Base-by-base conservation (phyloP, 768 basidiomycete genomes). In the Artomyces pyxidatus region DNA sequence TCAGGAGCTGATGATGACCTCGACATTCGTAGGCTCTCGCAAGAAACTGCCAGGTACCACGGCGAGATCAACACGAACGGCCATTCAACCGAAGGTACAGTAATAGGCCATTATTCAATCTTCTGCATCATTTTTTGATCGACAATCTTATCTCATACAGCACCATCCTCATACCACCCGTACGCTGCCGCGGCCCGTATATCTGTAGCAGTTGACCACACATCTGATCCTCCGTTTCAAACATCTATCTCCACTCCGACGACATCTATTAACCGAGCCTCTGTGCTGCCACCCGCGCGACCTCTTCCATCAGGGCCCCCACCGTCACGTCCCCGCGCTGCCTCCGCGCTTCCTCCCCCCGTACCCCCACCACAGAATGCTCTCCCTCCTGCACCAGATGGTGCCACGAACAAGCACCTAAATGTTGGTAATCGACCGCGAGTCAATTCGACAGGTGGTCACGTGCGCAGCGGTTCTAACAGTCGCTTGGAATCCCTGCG, bases 311-410 rank as follows among this genome's bases (percentile, higher is more conserved):
- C 61, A 23, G 56, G 53, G 16, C 45, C 58, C 12, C 50, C 51
- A 39, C 48, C 57, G 3, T 38, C 55, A 21, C 72, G 80, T 51
- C 72, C 81, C 30, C 66, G 76, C 48, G 74, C 83, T 48, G 63
- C 71, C 37, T 81, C 85, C 48, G 72, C 71, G 9, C 74, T 87
- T 30, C 82, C 83, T 5, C 83, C 83, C 10, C 73, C 78, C 37
- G 74, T 71, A 0, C 86, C 85, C 3, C 83, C 81, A 14, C 86
- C 86, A 26, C 68, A 71, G 16, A 69, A 72, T 41, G 73, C 79
- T 3, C 68, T 79, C 11, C 85, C 85, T 0, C 81, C 78, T 0
- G 78, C 83, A 1, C 80, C 83, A 22, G 63, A 61, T 32, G 51
- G 63, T 14, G 53, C 60, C 22, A 41, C 59, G 11, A 61, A 63